Percentiles rank a stretch among this genome's conserved stretches.
Conservation (phyloP, 208 protist genomes). For the Crithidia expoeki region DNA sequence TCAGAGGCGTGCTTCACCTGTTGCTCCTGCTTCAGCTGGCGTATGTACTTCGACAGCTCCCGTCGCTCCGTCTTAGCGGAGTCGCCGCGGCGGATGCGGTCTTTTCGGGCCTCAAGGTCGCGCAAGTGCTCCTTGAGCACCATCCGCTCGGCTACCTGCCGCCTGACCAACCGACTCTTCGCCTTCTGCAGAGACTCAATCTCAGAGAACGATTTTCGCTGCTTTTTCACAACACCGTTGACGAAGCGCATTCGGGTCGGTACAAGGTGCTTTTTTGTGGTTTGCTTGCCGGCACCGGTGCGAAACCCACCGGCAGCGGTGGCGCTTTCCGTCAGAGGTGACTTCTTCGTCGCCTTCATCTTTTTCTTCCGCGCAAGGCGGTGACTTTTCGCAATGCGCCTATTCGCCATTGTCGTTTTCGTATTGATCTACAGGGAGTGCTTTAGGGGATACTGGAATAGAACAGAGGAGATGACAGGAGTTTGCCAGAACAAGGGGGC, state of each 20-base stretch:
- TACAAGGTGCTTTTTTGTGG: conserved; percentile 5
- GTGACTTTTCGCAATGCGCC: conserved; percentile 37
- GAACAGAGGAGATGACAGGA: no score
- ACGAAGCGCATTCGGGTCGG: conserved; percentile 21
- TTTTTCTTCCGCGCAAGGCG: conserved; percentile 48
- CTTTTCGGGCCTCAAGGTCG: conserved; percentile 66
- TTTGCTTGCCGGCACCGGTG: conserved; percentile 14
- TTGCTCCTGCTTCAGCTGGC: conserved; percentile 81
- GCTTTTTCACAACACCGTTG: conserved; percentile 16
- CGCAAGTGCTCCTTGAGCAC: conserved; percentile 83
- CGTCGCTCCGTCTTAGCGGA: conserved; percentile 84
- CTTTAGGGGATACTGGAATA: no score
- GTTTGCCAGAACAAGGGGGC: no score
- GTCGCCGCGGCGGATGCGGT: conserved; percentile 69
- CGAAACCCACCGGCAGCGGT: conserved; percentile 6
- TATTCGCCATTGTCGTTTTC: conserved; percentile 42
- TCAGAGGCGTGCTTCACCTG: conserved; percentile 77
- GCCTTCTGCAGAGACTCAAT: conserved; percentile 39
- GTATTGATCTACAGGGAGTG: no score
- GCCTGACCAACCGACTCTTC: conserved; percentile 70
- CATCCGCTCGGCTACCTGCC: conserved; percentile 82
- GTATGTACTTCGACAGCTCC: conserved; percentile 90
- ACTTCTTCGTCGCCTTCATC: conserved; percentile 37
- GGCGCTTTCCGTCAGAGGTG: conserved; percentile 6
- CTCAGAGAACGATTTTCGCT: conserved; percentile 20